Conservation (phyloP, 345 rosid species). For the Citrus medica region DNA sequence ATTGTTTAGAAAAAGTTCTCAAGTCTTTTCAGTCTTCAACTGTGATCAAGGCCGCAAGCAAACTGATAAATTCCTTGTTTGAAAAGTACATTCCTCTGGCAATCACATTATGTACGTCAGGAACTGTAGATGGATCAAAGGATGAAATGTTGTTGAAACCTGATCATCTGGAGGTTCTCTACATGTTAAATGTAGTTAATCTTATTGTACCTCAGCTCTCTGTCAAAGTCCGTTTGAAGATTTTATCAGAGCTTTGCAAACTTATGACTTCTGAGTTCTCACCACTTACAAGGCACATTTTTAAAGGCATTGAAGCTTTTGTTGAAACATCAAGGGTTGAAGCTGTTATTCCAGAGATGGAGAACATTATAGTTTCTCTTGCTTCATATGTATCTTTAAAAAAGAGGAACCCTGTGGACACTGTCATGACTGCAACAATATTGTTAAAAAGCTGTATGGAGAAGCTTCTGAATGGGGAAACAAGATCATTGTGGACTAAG, state of each 20-base stretch:
- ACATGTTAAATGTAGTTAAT: conserved; percentile 68
- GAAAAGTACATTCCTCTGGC: conserved; percentile 39
- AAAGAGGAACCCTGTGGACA: conserved; percentile 60
- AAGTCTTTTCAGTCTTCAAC: conserved; percentile 37
- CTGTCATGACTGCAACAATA: conserved; percentile 47
- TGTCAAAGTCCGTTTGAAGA: conserved; percentile 38
- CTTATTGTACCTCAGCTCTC: conserved; percentile 50
- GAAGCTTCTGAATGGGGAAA: conserved; percentile 40
- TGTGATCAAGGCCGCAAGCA: conserved; percentile 66
- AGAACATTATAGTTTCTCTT: conserved; percentile 46
- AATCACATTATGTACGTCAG: conserved; percentile 24
- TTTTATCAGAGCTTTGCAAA: conserved; percentile 48
- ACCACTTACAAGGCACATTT: conserved; percentile 52
- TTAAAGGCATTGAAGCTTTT: conserved; percentile 52
- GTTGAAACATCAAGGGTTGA: conserved; percentile 42
- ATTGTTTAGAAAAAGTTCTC: conserved; percentile 59
- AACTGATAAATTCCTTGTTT: conserved; percentile 41
- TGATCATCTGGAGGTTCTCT: conserved; percentile 62
- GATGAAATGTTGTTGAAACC: conserved; percentile 36
- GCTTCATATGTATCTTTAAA: conserved; percentile 49
- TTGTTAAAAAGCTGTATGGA: conserved; percentile 52
- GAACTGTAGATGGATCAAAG: conserved; percentile 39
- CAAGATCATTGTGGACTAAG: conserved; percentile 38
- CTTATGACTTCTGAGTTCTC: conserved; percentile 54
- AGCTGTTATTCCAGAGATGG: conserved; percentile 39